Evolutionary conservation across 768 basidiomycete genomes (phyloP).

Genomic region (Leccinum boreale): DNA sequence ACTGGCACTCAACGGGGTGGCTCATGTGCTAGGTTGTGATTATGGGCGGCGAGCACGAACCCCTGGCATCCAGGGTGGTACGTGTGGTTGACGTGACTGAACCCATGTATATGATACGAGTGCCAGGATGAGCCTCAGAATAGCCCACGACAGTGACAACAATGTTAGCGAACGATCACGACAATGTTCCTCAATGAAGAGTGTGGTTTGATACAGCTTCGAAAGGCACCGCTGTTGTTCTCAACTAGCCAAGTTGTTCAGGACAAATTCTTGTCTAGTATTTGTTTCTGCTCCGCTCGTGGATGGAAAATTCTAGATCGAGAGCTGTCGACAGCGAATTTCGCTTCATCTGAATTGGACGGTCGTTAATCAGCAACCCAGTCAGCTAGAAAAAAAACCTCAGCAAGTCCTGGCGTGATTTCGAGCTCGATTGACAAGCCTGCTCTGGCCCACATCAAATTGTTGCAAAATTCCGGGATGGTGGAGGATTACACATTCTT

Average conservation of each 20-base stretch:
- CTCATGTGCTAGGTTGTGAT: background rate
- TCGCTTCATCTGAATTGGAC: background rate
- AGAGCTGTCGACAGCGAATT: background rate
- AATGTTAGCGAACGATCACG: background rate
- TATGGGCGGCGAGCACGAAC: background rate
- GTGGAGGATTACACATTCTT: background rate
- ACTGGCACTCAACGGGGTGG: background rate
- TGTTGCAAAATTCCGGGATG: background rate
- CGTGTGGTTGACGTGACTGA: background rate
- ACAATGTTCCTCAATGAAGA: background rate
- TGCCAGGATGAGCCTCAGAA: background rate
- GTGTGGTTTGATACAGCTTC: background rate
- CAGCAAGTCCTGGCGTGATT: background rate
- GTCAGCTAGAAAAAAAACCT: background rate
- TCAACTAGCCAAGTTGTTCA: background rate
- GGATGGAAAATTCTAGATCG: background rate
- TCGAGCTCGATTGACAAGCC: background rate
- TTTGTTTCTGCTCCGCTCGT: background rate
- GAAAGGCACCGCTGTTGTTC: background rate
- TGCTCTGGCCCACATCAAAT: background rate
- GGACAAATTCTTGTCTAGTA: too few relatives aligned
- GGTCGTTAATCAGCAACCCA: background rate
- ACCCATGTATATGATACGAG: background rate
- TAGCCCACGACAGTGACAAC: background rate
- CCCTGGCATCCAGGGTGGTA: too few relatives aligned